These are phyloP conservation scores for Trypanosoma boissoni DNA, from an alignment of 208 protist genomes.

Conservation along the genomic window DNA sequence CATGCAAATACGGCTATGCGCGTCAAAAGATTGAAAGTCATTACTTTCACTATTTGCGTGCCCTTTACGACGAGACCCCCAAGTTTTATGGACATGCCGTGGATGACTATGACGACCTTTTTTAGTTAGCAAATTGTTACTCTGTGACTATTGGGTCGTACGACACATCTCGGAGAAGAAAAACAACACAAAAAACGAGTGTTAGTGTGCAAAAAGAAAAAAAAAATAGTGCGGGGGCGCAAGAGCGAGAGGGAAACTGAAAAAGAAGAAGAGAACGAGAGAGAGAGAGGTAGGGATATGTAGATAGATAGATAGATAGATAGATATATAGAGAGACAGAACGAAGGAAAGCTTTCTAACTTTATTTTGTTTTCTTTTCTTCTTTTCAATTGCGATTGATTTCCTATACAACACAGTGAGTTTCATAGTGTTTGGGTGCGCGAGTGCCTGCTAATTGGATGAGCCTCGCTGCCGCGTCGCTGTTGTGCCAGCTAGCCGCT, in stretches of 20 bases:
- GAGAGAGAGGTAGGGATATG: no score
- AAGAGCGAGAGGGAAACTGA: not conserved
- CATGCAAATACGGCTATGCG: constrained; percentile 85
- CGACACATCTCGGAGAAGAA: not conserved
- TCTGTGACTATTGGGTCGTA: not conserved
- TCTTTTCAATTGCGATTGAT: no score
- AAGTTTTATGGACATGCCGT: constrained; percentile 92
- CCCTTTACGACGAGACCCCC: constrained; percentile 86
- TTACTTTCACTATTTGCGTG: constrained; percentile 90
- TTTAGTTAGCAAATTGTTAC: constrained; percentile 38
- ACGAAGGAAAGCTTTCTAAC: no score
- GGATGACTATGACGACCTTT: constrained; percentile 91
- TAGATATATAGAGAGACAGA: no score
- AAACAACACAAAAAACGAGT: not conserved
- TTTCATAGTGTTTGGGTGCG: no score
- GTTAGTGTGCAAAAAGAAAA: not conserved
- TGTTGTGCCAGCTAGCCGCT: constrained; percentile 30
- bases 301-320: no score
- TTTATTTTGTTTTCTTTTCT: no score
- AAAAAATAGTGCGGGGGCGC: not conserved
- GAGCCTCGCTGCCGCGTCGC: not conserved
- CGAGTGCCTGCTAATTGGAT: not conserved
- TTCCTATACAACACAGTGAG: no score
- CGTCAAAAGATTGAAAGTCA: constrained; percentile 82
- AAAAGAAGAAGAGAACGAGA: not conserved